These are phyloP conservation scores for Symbiodinium pilosum DNA, from an alignment of 73 alveolate species.

Conservation along the genomic window DNA sequence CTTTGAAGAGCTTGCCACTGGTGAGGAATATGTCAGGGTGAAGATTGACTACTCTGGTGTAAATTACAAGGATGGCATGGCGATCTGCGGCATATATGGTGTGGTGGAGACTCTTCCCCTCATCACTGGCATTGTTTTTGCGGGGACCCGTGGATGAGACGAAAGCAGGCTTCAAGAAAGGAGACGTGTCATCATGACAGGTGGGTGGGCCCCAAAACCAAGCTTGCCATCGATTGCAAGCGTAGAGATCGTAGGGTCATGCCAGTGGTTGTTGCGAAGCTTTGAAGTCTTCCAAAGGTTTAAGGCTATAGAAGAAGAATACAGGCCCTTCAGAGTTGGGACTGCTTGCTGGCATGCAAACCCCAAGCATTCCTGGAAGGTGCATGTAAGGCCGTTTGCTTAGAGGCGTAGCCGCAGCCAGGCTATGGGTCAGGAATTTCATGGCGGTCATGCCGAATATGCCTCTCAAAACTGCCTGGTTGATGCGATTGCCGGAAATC, in stretches of 20 bases:
- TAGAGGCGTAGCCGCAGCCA: neutral
- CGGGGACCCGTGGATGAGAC: constrained; percentile 65
- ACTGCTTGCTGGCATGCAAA: no score
- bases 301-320: neutral
- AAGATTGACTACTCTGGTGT: constrained; percentile 55
- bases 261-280: neutral
- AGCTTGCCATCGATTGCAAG: no score
- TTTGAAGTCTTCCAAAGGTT: neutral
- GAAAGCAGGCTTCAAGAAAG: neutral
- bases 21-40: constrained; percentile 46
- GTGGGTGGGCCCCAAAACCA: no score
- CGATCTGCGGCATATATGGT: constrained; percentile 84
- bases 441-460: constrained; percentile 90
- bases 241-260: no score
- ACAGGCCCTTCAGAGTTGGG: no score
- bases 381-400: neutral
- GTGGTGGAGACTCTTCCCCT: constrained; percentile 75
- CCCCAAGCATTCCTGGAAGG: neutral
- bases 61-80: constrained; percentile 92
- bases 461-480: constrained; percentile 77
- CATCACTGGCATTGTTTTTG: constrained; percentile 75
- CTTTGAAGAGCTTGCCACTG: constrained; percentile 23
- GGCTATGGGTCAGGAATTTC: constrained; percentile 88
- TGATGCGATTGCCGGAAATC: constrained; percentile 34
- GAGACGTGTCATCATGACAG: constrained; percentile 75